These are phyloP conservation scores for Sporothrix curviconia DNA, from an alignment of 2,329 filamentous ascomycete species.

Conservation along the genomic window DNA sequence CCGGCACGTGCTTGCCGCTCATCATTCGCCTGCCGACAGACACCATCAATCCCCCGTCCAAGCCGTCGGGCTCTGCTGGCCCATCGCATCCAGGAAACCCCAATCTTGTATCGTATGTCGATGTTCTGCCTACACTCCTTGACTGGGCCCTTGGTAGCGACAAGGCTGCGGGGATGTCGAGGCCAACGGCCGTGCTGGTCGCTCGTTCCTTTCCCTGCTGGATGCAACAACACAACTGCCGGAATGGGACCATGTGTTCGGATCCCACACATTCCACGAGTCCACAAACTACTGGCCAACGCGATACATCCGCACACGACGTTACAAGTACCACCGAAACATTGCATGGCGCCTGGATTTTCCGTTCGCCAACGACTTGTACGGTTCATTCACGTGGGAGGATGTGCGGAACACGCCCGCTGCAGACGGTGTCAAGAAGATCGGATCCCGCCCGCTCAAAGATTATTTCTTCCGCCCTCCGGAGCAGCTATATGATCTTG, in stretches of 20 bases:
- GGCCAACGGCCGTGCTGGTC: conserved; percentile 24
- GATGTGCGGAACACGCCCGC: no score
- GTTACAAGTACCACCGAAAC: no score
- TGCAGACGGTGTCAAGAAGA: no score
- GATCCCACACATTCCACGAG: conserved; percentile 47
- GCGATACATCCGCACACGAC: conserved; percentile 35
- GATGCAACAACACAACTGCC: conserved; percentile 17
- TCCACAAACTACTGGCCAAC: conserved; percentile 46
- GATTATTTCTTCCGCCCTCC: no score
- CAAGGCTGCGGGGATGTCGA: not conserved
- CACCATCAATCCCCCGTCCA: no score
- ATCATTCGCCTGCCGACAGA: conserved; percentile 34
- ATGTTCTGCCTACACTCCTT: conserved; percentile 39
- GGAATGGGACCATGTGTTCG: conserved; percentile 35
- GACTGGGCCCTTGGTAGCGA: conserved; percentile 30
- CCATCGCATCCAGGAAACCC: no score
- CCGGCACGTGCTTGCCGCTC: conserved; percentile 38
- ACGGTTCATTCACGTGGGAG: no score
- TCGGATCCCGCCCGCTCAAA: no score
- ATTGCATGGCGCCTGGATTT: no score
- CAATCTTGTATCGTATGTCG: conserved; percentile 40
- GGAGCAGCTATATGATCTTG: no score
- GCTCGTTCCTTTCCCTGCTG: conserved; percentile 34
- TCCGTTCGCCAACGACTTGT: no score
- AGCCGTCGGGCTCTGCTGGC: no score